These are phyloP conservation scores for Lachancea nothofagi DNA, from an alignment of 805 yeast genomes.

Conservation along the genomic window DNA sequence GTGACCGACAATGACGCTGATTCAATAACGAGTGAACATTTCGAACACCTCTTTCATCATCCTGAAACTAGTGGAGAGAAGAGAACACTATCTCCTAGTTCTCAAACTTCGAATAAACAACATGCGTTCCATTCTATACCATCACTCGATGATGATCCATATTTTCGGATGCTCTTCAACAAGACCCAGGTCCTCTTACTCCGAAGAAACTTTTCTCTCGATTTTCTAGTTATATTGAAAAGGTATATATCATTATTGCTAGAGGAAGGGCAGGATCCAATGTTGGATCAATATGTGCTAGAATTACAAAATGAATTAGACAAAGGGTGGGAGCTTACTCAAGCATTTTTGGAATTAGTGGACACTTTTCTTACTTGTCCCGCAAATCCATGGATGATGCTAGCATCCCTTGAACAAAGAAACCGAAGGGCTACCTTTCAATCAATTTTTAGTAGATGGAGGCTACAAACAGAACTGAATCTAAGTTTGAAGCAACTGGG, in stretches of 20 bases:
- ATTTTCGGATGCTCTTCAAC: slow-evolving; percentile 18
- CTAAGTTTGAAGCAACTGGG: slow-evolving; percentile 13
- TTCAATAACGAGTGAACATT: neutral
- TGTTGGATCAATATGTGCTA: slow-evolving; percentile 20
- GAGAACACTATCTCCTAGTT: neutral
- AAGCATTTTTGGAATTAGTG: neutral
- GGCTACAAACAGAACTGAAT: slow-evolving; percentile 10
- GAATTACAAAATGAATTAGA: slow-evolving; percentile 21
- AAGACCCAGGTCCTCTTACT: slow-evolving; percentile 24
- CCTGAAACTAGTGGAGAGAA: neutral
- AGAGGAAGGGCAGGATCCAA: slow-evolving; percentile 19
- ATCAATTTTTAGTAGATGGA: slow-evolving; percentile 19
- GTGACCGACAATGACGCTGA: neutral
- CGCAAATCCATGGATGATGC: slow-evolving; percentile 20
- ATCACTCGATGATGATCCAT: slow-evolving; percentile 7
- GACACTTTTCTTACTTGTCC: slow-evolving; percentile 23
- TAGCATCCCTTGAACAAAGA: slow-evolving; percentile 20
- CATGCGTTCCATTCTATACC: neutral
- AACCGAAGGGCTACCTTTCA: slow-evolving; percentile 6
- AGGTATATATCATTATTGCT: slow-evolving; percentile 16
- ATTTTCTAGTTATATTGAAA: slow-evolving; percentile 24
- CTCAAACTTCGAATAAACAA: neutral
- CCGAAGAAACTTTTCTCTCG: slow-evolving; percentile 22
- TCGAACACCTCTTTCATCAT: neutral
- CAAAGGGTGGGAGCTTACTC: slow-evolving; percentile 15